phyloP scores from a whole-genome alignment of 208 protist genomes.

The Trypanosomatidae sp. region DNA sequence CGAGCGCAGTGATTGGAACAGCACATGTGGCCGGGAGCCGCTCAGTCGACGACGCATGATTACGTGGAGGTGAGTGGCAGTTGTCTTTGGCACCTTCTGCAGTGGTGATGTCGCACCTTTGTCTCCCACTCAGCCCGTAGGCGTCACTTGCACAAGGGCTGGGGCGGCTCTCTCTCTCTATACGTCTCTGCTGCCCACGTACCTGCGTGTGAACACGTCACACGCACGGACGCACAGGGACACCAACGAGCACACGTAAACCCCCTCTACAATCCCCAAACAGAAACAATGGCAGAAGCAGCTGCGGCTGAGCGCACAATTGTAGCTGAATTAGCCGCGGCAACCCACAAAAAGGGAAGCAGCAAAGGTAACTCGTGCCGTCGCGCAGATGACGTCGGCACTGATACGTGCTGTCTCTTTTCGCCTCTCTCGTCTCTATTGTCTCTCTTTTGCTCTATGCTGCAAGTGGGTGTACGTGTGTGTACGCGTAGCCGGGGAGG shows the following conservation, averaged over 20 bases:
- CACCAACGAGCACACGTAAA: background rate
- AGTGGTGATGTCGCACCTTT: background rate
- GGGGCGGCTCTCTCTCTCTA: background rate
- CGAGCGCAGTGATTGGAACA: slow-evolving; percentile 5
- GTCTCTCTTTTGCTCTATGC: background rate
- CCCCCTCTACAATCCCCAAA: background rate
- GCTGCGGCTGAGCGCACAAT: background rate
- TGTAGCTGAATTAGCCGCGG: background rate
- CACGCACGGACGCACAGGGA: background rate
- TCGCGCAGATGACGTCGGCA: background rate
- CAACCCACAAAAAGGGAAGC: too few relatives aligned
- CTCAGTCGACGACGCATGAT: slow-evolving; percentile 21
- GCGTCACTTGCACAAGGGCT: background rate
- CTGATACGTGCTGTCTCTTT: background rate
- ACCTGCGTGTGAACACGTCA: background rate
- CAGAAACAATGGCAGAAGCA: background rate
- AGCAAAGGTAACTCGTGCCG: background rate
- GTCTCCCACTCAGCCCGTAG: background rate
- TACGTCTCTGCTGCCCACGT: background rate
- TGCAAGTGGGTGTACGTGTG: background rate
- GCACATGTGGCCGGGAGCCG: background rate
- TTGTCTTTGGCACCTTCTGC: background rate
- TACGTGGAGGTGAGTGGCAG: background rate
- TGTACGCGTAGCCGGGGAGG: slow-evolving; percentile 2
- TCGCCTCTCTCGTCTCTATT: background rate